These are phyloP conservation scores for Suhomyces vadensis DNA, from an alignment of 805 yeast genomes.

Conservation along the genomic window DNA sequence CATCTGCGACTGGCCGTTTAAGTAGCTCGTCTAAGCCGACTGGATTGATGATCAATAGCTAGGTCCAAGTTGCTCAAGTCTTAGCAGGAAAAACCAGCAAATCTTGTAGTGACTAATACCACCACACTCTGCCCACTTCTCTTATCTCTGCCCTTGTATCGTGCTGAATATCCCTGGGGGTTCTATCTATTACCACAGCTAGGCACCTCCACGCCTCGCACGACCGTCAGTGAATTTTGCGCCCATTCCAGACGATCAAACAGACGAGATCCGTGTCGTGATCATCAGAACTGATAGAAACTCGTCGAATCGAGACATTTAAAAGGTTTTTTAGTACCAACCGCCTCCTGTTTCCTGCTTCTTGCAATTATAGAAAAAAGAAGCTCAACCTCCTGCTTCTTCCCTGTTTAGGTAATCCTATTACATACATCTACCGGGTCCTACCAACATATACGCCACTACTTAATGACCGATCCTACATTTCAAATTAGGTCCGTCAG, in stretches of 20 bases:
- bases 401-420: background rate
- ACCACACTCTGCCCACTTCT: too few species aligned
- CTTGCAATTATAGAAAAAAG: background rate
- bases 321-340: background rate
- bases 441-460: background rate
- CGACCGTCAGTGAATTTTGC: background rate
- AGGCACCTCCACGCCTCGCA: slow-evolving; percentile 2
- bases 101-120: too few species aligned
- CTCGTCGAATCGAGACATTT: background rate
- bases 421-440: background rate
- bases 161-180: background rate
- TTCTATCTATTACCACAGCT: too few species aligned
- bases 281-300: background rate
- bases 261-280: background rate
- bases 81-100: too few species aligned
- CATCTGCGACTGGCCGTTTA: too few species aligned
- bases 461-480: background rate
- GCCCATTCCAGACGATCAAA: background rate
- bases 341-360: background rate
- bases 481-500: slow-evolving; percentile 25
- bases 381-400: background rate
- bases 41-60: too few species aligned
- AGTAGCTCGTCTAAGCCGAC: too few species aligned
- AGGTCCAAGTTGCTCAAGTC: too few species aligned
- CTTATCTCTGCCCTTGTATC: too few species aligned